A percentile compares a stretch with the other conserved stretches of the same genome.
These are phyloP conservation scores for Thecaphora frezii DNA, from an alignment of 1,284 basidiomycete species.

Conservation along the genomic window DNA sequence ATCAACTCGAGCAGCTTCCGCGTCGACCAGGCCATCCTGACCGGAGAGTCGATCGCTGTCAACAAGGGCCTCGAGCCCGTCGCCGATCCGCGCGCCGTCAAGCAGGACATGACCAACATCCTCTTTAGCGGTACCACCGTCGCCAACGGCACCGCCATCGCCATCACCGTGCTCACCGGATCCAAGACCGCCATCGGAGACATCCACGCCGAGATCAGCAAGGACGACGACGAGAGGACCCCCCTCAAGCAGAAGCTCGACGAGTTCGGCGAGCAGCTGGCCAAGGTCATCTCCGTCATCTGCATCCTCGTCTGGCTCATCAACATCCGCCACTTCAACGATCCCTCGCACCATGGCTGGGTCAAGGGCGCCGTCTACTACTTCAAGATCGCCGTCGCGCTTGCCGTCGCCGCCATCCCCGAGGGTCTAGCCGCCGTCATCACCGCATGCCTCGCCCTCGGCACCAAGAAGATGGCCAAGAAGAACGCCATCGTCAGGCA, in stretches of 20 bases:
- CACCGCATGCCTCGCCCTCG: constrained; percentile 56
- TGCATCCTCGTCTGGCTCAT: constrained; percentile 58
- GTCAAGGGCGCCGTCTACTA: constrained; percentile 57
- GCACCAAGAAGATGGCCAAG: constrained; percentile 58
- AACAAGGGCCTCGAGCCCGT: constrained; percentile 50
- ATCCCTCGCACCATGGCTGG: constrained; percentile 56
- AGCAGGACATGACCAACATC: constrained; percentile 59
- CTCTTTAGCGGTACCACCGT: constrained; percentile 57
- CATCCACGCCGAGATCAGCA: constrained; percentile 55
- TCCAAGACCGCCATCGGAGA: constrained; percentile 54
- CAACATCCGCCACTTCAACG: constrained; percentile 57
- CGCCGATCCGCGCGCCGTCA: constrained; percentile 46
- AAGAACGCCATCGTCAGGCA: constrained; percentile 58
- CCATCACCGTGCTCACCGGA: constrained; percentile 52
- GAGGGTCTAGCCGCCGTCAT: constrained; percentile 58
- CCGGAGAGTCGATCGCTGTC: constrained; percentile 55
- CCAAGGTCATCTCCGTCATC: constrained; percentile 56
- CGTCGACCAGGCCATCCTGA: constrained; percentile 57
- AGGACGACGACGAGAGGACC: constrained; percentile 54
- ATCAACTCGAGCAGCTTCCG: constrained; percentile 52
- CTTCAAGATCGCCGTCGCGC: constrained; percentile 58
- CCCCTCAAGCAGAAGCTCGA: constrained; percentile 58
- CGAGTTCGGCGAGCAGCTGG: constrained; percentile 57
- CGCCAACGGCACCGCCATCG: constrained; percentile 48
- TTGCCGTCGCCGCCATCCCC: constrained; percentile 58